A percentile compares a stretch with the other conserved stretches of the same genome.
These are phyloP conservation scores for Clonostachys sp. DNA, from an alignment of 2,329 filamentous ascomycete species.

Conservation along the genomic window DNA sequence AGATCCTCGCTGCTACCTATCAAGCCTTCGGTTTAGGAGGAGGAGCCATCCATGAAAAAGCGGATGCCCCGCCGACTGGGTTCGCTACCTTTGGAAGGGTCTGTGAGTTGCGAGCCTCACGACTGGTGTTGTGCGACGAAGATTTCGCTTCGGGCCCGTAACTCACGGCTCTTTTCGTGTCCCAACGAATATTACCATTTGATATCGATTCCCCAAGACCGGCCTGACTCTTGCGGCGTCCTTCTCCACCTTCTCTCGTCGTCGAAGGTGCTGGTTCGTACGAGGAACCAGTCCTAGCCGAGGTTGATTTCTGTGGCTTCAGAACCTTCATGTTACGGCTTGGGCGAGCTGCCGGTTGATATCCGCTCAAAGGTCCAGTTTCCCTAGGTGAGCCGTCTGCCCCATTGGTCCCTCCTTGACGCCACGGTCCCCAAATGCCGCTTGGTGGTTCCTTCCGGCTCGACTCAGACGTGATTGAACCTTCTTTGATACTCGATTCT, in stretches of 20 bases:
- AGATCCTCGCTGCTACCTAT: conserved; percentile 20
- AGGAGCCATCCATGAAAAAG: conserved; percentile 86
- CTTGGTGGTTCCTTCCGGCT: conserved; percentile 41
- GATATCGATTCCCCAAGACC: conserved; percentile 14
- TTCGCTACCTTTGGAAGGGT: conserved; percentile 61
- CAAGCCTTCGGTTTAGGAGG: conserved; percentile 28
- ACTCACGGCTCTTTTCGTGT: conserved; percentile 45
- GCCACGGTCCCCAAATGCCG: conserved; percentile 69
- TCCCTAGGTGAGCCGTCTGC: conserved; percentile 50
- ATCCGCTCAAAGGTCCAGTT: conserved; percentile 54
- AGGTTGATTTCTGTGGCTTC: conserved; percentile 66
- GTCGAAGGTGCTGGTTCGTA: conserved; percentile 45
- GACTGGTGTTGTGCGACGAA: conserved; percentile 26
- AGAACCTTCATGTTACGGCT: conserved; percentile 84
- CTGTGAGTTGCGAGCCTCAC: conserved; percentile 29
- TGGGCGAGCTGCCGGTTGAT: conserved; percentile 61
- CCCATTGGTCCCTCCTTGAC: conserved; percentile 47
- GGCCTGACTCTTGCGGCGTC: conserved; percentile 47
- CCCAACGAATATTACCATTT: conserved; percentile 39
- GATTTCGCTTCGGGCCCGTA: conserved; percentile 29
- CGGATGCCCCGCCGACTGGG: conserved; percentile 85
- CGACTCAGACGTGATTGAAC: conserved; percentile 16
- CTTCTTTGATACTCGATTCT: conserved; percentile 17
- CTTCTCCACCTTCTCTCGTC: conserved; percentile 37
- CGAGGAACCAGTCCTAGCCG: conserved; percentile 41